A percentile compares a stretch with the other conserved stretches of the same genome.
phyloP scores from a whole-genome alignment of 2,329 filamentous ascomycete genomes.

The Lasiodiplodia citricola region DNA sequence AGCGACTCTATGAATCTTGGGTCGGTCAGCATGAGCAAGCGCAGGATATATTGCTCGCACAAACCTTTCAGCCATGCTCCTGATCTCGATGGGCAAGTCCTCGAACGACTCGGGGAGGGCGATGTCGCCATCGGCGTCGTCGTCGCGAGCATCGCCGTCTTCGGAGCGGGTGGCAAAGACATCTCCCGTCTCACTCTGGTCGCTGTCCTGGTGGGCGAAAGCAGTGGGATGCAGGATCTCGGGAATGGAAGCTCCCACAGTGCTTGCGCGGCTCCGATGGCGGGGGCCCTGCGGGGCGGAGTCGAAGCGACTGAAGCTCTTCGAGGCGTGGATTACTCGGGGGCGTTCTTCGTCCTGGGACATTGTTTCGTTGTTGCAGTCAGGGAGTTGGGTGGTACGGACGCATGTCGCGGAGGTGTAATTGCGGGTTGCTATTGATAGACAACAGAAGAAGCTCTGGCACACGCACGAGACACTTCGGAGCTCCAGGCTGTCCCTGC shows the following conservation, averaged over 20 bases:
- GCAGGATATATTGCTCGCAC: neutral
- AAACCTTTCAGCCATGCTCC: slow-evolving; percentile 86
- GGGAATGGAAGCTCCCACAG: slow-evolving; percentile 48
- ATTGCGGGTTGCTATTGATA: slow-evolving; percentile 18
- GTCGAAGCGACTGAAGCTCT: slow-evolving; percentile 58
- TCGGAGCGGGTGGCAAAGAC: slow-evolving; percentile 49
- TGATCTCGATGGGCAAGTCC: slow-evolving; percentile 90
- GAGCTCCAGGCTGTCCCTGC: slow-evolving; percentile 26
- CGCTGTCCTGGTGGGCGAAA: slow-evolving; percentile 42
- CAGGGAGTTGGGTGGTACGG: slow-evolving; percentile 15
- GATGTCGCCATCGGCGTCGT: slow-evolving; percentile 32
- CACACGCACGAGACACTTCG: slow-evolving; percentile 24
- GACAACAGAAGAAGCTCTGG: slow-evolving; percentile 29
- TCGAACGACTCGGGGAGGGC: slow-evolving; percentile 72
- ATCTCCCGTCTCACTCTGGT: slow-evolving; percentile 40
- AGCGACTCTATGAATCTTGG: slow-evolving; percentile 87
- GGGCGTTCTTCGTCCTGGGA: slow-evolving; percentile 40
- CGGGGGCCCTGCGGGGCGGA: slow-evolving; percentile 39
- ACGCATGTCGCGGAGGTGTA: slow-evolving; percentile 18
- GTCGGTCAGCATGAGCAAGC: slow-evolving; percentile 18
- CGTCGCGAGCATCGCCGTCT: slow-evolving; percentile 35
- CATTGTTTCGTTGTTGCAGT: slow-evolving; percentile 17
- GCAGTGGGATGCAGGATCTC: slow-evolving; percentile 51
- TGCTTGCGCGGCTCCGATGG: slow-evolving; percentile 52
- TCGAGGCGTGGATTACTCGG: slow-evolving; percentile 47